Base-by-base conservation (phyloP, 2,329 filamentous ascomycete species). In the Cryphonectria naterciae region DNA sequence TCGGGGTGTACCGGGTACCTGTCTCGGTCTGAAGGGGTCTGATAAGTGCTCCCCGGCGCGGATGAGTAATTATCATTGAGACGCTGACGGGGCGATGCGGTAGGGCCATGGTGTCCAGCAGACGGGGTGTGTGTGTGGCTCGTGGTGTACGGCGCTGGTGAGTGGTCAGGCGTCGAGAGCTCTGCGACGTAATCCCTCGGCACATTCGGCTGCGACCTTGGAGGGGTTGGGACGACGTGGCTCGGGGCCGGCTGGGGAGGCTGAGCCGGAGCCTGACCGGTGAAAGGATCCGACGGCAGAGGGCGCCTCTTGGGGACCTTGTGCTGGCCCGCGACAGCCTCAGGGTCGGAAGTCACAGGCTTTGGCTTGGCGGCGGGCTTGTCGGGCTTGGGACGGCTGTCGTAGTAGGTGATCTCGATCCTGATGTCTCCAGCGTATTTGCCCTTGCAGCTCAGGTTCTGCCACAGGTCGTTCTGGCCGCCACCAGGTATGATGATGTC, bases 341-440 rank as follows among this genome's bases (percentile, higher is more conserved):
- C 79, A 58, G 76, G 74, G 41, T 81, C 81, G 7, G 82, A 74
- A 32, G 79, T 73, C 65, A 80, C 75, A 58, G 80, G 78, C 76
- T 82, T 88, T 71, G 86, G 82, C 78, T 88, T 91, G 72, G 88
- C 86, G 10, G 82, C 82, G 1, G 86, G 83, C 81, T 92, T 94
- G 72, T 97, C 93, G 17, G 87, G 87, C 81, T 96, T 96, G 28
- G 94, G 92, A 37, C 95, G 88, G 69, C 88, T 91, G 80, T 99
- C 96, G 84, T 98, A 99, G 83, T 92, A 99, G 58, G 96, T 99
- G 81, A 98, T 91, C 82, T 99, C 96, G 74, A 99, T 91, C 75
- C 95, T 89, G 74, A 99, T 91, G 80, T 98, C 95, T 69, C 96
- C 96, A 8, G 96, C 95, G 77, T 98, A 99, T 85, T 97, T 97